A percentile compares a stretch with the other conserved stretches of the same genome.
These are phyloP conservation scores for Fusarium fujikuroi DNA, from an alignment of 2,329 filamentous ascomycete genomes.

Conservation along the genomic window DNA sequence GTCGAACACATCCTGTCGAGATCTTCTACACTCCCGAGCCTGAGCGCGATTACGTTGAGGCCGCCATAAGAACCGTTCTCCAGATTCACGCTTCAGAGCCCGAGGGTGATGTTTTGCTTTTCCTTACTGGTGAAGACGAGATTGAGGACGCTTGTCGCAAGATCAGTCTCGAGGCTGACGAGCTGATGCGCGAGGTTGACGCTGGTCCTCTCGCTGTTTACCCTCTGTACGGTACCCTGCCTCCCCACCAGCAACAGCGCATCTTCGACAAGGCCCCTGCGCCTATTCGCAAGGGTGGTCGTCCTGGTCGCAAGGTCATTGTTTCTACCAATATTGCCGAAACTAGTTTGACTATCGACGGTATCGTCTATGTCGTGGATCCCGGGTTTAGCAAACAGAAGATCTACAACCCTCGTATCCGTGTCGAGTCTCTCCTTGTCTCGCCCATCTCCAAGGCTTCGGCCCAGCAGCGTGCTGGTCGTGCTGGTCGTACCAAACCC, in stretches of 20 bases:
- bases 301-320: conserved; percentile 92
- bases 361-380: conserved; percentile 99
- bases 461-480: conserved; percentile 95
- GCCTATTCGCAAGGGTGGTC: conserved; percentile 77
- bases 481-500: conserved; percentile 97
- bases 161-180: conserved; percentile 89
- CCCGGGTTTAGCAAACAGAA: conserved; percentile 99
- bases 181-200: conserved; percentile 90
- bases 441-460: conserved; percentile 98
- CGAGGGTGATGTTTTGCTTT: conserved; percentile 92
- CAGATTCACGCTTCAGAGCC: conserved; percentile 95
- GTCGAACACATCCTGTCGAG: conserved; percentile 95
- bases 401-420: conserved; percentile 96
- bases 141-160: conserved; percentile 97
- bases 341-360: conserved; percentile 96
- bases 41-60: conserved; percentile 96
- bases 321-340: conserved; percentile 98
- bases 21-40: conserved; percentile 98
- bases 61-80: conserved; percentile 90
- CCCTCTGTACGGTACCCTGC: conserved; percentile 92
- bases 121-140: conserved; percentile 97
- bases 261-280: conserved; percentile 93
- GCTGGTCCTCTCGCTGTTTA: conserved; percentile 91
- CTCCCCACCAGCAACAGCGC: conserved; percentile 90
- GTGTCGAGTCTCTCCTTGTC: conserved; percentile 96